phyloP scores from a whole-genome alignment of 2,329 filamentous ascomycete species.

The Setomelanomma holmii region DNA sequence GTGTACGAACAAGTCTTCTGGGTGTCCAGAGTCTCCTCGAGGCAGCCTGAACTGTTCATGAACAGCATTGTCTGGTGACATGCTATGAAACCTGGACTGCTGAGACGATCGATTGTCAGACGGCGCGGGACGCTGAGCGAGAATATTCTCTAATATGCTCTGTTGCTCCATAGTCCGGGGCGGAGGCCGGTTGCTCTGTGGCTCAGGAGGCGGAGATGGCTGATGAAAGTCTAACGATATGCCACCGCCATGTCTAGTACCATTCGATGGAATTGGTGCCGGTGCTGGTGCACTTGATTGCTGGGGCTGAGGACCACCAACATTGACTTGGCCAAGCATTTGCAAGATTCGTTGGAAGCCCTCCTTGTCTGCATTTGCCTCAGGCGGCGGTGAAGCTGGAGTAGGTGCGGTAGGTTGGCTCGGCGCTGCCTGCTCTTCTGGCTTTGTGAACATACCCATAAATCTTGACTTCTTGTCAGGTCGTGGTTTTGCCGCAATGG shows the following conservation, averaged over 20 bases:
- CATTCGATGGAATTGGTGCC: constrained; percentile 33
- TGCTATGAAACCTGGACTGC: constrained; percentile 38
- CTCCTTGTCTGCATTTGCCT: constrained; percentile 74
- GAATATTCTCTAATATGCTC: constrained; percentile 44
- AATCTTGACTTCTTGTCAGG: constrained; percentile 84
- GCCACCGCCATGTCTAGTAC: constrained; percentile 36
- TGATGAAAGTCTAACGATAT: constrained; percentile 42
- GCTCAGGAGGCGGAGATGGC: constrained; percentile 39
- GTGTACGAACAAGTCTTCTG: constrained; percentile 38
- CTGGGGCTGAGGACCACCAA: constrained; percentile 21
- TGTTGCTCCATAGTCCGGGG: constrained; percentile 45
- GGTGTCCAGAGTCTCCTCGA: constrained; percentile 40
- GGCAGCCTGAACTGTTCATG: constrained; percentile 41
- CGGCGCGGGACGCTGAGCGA: constrained; percentile 38
- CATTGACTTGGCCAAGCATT: constrained; percentile 70
- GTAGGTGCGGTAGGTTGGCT: constrained; percentile 19
- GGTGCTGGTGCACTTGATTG: constrained; percentile 30
- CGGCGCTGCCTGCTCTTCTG: constrained; percentile 42
- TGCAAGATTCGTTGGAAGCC: constrained; percentile 83
- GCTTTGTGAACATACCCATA: constrained; percentile 70
- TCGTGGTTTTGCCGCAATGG: constrained; percentile 46
- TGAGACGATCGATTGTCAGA: constrained; percentile 41
- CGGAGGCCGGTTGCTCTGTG: constrained; percentile 29
- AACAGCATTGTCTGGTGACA: constrained; percentile 43
- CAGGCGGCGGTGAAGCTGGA: constrained; percentile 32